Conservation (phyloP, 129 eudicot genomes). For the Tanacetum coccineum region DNA sequence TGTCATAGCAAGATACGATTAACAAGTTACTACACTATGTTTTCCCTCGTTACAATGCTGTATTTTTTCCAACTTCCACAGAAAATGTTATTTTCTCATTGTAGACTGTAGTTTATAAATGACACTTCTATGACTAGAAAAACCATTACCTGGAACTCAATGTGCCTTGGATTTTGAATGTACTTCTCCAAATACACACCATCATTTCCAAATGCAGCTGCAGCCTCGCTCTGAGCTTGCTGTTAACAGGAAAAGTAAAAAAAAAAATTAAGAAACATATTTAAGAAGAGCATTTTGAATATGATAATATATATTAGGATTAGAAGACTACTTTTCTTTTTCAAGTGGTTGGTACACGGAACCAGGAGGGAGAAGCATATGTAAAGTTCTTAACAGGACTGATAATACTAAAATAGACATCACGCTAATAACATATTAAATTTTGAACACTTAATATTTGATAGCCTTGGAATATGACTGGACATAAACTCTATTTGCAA, state of each 20-base stretch:
- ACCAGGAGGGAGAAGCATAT: not conserved
- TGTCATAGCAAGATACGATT: not conserved
- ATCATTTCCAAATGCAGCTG: slow-evolving; percentile 98
- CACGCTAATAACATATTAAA: too few species aligned
- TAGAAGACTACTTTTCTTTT: not conserved
- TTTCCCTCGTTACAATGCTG: not conserved
- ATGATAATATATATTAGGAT: not conserved
- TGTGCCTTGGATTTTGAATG: slow-evolving; percentile 92
- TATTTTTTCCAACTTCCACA: slow-evolving; percentile 1
- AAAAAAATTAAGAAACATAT: slow-evolving; percentile 17
- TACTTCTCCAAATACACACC: slow-evolving; percentile 95
- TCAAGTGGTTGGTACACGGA: slow-evolving; percentile 3
- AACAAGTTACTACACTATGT: slow-evolving; percentile 6
- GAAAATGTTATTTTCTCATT: not conserved
- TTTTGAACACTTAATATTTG: too few species aligned
- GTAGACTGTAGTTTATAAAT: slow-evolving; percentile 3
- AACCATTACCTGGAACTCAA: slow-evolving; percentile 83
- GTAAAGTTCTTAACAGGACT: not conserved
- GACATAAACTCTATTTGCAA: too few species aligned
- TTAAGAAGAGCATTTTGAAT: slow-evolving; percentile 9
- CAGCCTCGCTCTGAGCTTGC: slow-evolving; percentile 99
- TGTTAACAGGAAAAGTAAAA: slow-evolving; percentile 28
- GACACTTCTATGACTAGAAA: slow-evolving; percentile 6
- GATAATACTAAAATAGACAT: not conserved
- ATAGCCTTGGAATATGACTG: too few species aligned